These are phyloP conservation scores for Phanerodontia chrysosporium DNA, from an alignment of 768 basidiomycete species.

Conservation along the genomic window DNA sequence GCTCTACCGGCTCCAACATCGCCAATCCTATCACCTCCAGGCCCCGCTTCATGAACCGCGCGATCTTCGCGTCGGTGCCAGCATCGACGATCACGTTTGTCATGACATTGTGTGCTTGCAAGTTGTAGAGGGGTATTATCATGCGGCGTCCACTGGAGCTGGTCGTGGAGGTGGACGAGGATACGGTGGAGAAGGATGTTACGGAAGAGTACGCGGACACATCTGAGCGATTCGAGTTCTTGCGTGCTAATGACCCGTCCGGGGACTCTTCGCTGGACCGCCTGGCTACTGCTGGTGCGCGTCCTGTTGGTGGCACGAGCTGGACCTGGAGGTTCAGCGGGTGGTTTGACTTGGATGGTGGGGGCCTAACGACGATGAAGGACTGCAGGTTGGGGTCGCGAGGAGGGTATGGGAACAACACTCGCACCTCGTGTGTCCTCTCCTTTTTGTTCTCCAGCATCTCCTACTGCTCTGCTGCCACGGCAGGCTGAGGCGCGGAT, in stretches of 20 bases:
- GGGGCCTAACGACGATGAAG: conserved; percentile 89
- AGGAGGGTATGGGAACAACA: background rate
- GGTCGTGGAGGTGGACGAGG: conserved; percentile 38
- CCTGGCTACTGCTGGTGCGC: conserved; percentile 26
- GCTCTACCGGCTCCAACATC: conserved; percentile 76
- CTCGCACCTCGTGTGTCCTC: conserved; percentile 44
- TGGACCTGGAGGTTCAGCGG: conserved; percentile 90
- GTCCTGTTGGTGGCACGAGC: conserved; percentile 69
- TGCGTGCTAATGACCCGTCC: conserved; percentile 33
- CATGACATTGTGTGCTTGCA: conserved; percentile 85
- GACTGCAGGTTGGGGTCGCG: conserved; percentile 44
- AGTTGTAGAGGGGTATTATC: conserved; percentile 84
- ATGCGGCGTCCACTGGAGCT: conserved; percentile 53
- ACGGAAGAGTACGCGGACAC: conserved; percentile 40
- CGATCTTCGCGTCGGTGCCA: conserved; percentile 83
- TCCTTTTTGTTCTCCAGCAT: conserved; percentile 44
- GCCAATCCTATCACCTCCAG: conserved; percentile 72
- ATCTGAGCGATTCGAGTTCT: conserved; percentile 51
- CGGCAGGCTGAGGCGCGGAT: background rate
- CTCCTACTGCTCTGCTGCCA: conserved; percentile 26
- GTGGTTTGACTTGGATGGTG: conserved; percentile 80
- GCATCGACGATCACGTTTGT: conserved; percentile 85
- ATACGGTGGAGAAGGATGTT: conserved; percentile 41
- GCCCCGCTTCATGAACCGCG: conserved; percentile 51
- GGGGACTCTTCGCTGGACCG: conserved; percentile 35